These are phyloP conservation scores for Microbotryum silenes-acaulis DNA, from an alignment of 1,284 basidiomycete genomes.

Conservation along the genomic window DNA sequence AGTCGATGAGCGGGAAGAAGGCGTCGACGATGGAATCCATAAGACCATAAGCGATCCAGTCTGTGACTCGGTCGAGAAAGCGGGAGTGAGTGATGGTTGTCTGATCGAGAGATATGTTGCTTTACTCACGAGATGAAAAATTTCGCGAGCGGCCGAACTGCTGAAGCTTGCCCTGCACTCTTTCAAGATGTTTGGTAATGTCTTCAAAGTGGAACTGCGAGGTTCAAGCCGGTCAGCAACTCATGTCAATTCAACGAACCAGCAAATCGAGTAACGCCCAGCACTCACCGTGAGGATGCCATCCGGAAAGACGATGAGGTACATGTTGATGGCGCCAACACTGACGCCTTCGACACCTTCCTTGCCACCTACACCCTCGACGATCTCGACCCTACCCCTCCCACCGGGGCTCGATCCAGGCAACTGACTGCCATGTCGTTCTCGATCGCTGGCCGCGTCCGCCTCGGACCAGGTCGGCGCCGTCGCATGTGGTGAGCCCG, in stretches of 20 bases:
- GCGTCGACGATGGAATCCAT: slow-evolving; percentile 91
- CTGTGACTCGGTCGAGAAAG: slow-evolving; percentile 42
- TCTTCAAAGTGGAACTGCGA: slow-evolving; percentile 85
- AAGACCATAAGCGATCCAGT: slow-evolving; percentile 91
- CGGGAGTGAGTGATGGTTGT: background rate
- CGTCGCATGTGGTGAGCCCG: background rate
- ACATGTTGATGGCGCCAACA: slow-evolving; percentile 75
- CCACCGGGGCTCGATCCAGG: slow-evolving; percentile 12
- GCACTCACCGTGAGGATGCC: slow-evolving; percentile 74
- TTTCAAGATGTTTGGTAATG: slow-evolving; percentile 74
- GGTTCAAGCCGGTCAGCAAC: no score
- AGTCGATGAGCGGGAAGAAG: slow-evolving; percentile 79
- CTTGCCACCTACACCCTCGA: slow-evolving; percentile 50
- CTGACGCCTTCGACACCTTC: slow-evolving; percentile 53
- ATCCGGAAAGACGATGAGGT: slow-evolving; percentile 80
- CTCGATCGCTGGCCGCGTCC: slow-evolving; percentile 10
- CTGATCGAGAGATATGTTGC: slow-evolving; percentile 30
- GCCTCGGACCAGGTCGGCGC: background rate
- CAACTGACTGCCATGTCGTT: slow-evolving; percentile 6
- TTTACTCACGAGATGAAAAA: slow-evolving; percentile 57
- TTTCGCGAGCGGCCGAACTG: slow-evolving; percentile 50
- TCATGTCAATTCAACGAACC: no score
- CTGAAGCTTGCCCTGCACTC: slow-evolving; percentile 60
- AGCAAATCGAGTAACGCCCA: no score
- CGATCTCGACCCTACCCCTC: slow-evolving; percentile 48